phyloP scores from a whole-genome alignment of 2,329 filamentous ascomycete genomes.

The Penicillium thymicola region DNA sequence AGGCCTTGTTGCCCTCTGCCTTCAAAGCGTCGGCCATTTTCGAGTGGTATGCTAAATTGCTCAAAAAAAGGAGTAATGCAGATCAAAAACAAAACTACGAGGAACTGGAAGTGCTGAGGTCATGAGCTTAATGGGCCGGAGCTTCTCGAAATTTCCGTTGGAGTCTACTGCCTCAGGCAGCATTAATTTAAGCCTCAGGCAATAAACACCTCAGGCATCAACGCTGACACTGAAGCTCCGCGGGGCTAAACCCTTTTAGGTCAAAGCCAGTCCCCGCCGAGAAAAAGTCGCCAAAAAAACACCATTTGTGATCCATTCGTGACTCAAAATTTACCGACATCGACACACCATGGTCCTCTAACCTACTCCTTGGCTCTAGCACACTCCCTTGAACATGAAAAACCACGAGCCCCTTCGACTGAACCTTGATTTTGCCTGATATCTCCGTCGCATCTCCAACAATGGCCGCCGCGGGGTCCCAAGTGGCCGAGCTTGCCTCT shows the following conservation, averaged over 20 bases:
- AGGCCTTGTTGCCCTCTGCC: conserved; percentile 97
- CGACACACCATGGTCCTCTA: conserved; percentile 20
- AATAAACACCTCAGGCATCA: conserved; percentile 3
- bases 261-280: conserved; percentile 20
- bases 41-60: conserved; percentile 18
- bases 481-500: conserved; percentile 40
- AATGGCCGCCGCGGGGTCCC: conserved; percentile 37
- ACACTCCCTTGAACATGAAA: conserved; percentile 33
- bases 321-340: conserved; percentile 12
- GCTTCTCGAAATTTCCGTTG: conserved; percentile 48
- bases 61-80: not conserved
- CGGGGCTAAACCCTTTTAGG: conserved; percentile 20
- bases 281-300: conserved; percentile 32
- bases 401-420: conserved; percentile 27
- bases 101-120: conserved; percentile 6
- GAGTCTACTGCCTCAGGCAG: conserved; percentile 26
- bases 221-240: conserved; percentile 5
- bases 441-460: conserved; percentile 21
- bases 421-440: conserved; percentile 27
- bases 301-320: conserved; percentile 15
- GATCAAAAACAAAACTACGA: conserved; percentile 10
- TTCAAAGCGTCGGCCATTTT: conserved; percentile 78
- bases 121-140: conserved; percentile 26
- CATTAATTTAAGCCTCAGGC: not conserved
- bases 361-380: conserved; percentile 10